These are phyloP conservation scores for Ophiostoma montium DNA, from an alignment of 2,329 filamentous ascomycete genomes.

Conservation along the genomic window DNA sequence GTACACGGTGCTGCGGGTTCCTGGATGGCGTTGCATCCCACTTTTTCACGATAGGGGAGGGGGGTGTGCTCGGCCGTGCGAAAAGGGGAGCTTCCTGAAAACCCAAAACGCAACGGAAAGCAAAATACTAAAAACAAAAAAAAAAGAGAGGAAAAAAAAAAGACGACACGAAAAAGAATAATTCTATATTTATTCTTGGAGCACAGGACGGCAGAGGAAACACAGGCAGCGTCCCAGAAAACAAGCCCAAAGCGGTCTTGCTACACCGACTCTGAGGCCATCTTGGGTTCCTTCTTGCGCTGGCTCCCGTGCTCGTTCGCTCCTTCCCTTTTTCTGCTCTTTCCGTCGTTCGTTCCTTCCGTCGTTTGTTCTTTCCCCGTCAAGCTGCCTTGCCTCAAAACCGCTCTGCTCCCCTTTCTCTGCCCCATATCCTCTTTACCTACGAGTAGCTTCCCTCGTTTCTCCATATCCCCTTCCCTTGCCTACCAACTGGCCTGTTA, in stretches of 20 bases:
- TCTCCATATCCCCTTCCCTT: slow-evolving; percentile 20
- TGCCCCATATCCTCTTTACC: slow-evolving; percentile 14
- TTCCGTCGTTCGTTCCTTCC: neutral
- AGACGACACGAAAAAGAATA: neutral
- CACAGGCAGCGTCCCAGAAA: neutral
- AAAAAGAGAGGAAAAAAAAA: slow-evolving; percentile 2
- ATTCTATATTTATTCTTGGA: neutral
- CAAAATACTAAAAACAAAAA: neutral
- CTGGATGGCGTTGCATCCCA: slow-evolving; percentile 3
- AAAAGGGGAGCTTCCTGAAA: slow-evolving; percentile 1
- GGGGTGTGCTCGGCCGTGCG: slow-evolving; percentile 1
- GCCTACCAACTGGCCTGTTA: slow-evolving; percentile 2
- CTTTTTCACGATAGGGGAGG: slow-evolving; percentile 3
- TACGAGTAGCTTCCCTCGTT: slow-evolving; percentile 17
- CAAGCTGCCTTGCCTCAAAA: neutral
- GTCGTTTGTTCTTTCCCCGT: neutral
- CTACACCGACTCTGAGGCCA: slow-evolving; percentile 7
- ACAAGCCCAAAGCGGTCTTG: slow-evolving; percentile 7
- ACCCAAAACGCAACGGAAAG: neutral
- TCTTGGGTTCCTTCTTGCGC: neutral
- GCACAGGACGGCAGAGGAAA: too few relatives aligned
- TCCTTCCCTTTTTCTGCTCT: slow-evolving; percentile 13
- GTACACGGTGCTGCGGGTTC: neutral
- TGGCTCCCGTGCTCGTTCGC: neutral
- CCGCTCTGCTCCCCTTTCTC: neutral